Evolutionary conservation across 108 stramenopile genomes (phyloP).

Genomic region (Cyclotella kingstonii): DNA sequence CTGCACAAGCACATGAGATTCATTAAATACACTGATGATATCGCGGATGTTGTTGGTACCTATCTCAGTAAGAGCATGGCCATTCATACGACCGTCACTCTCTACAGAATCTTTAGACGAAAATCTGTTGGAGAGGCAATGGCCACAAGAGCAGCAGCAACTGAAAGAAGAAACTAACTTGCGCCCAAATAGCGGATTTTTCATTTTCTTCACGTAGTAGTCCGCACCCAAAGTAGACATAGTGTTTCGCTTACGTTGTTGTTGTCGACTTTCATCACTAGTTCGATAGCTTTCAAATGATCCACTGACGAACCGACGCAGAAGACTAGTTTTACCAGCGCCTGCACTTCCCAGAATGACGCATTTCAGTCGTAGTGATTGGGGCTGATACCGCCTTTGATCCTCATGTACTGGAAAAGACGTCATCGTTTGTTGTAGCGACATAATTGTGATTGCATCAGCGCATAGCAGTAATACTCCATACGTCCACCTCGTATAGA

Average conservation of each 20-base stretch:
- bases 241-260: conserved; percentile 5
- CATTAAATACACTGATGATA: not conserved
- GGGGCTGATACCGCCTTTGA: not conserved
- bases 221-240: conserved; percentile 37
- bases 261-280: conserved; percentile 32
- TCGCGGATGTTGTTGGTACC: not conserved
- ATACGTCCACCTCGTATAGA: too few relatives aligned
- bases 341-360: conserved; percentile 54
- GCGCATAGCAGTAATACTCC: too few relatives aligned
- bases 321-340: conserved; percentile 75
- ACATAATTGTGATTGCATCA: too few relatives aligned
- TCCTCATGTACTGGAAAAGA: not conserved
- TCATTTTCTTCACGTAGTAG: conserved; percentile 37
- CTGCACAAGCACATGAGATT: conserved; percentile 42
- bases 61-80: too few relatives aligned
- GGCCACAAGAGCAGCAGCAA: conserved; percentile 6
- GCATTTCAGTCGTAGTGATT: conserved; percentile 38
- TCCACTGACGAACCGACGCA: conserved; percentile 56
- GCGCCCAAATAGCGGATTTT: conserved; percentile 15
- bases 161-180: not conserved
- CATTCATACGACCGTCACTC: too few relatives aligned
- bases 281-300: conserved; percentile 35
- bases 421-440: not conserved
- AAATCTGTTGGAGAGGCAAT: too few relatives aligned
- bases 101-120: too few relatives aligned